These are phyloP conservation scores for Nitzschia putrida DNA, from an alignment of 108 stramenopile genomes.

Conservation along the genomic window DNA sequence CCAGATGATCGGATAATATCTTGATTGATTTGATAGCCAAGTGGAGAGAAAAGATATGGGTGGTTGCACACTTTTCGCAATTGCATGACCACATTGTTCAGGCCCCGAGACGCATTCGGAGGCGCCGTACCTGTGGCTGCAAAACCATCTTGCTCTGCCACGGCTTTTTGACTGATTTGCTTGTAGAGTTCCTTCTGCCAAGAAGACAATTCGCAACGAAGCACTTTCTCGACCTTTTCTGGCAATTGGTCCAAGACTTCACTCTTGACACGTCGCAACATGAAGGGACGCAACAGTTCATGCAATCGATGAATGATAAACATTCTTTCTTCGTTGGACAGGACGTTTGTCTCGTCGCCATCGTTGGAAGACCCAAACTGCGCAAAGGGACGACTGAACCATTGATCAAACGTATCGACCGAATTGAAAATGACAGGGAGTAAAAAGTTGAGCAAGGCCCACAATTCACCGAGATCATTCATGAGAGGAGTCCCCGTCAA, in stretches of 20 bases:
- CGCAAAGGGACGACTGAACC: constrained; percentile 91
- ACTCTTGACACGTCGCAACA: constrained; percentile 91
- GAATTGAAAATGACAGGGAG: constrained; percentile 67
- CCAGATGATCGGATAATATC: constrained; percentile 84
- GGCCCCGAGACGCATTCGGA: constrained; percentile 48
- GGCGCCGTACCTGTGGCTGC: constrained; percentile 12
- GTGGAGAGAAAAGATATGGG: constrained; percentile 81
- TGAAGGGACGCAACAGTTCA: constrained; percentile 88
- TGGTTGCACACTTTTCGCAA: constrained; percentile 92
- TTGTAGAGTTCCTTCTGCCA: constrained; percentile 90
- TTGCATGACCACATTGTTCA: constrained; percentile 93
- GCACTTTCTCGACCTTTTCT: constrained; percentile 87
- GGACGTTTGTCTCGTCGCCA: constrained; percentile 52
- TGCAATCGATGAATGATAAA: constrained; percentile 91
- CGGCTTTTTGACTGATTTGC: constrained; percentile 72
- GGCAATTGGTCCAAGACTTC: constrained; percentile 86
- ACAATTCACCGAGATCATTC: constrained; percentile 73
- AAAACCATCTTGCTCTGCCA: constrained; percentile 56
- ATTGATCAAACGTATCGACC: constrained; percentile 79
- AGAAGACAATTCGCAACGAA: constrained; percentile 81
- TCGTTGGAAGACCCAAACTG: constrained; percentile 59
- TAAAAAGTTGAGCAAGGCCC: constrained; percentile 72
- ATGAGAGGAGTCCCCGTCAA: constrained; percentile 92
- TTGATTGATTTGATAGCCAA: constrained; percentile 81
- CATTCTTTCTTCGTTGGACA: constrained; percentile 87